Evolutionary conservation across 176 grass and related monocot species (phyloP).

Genomic region (Eleusine indica): DNA sequence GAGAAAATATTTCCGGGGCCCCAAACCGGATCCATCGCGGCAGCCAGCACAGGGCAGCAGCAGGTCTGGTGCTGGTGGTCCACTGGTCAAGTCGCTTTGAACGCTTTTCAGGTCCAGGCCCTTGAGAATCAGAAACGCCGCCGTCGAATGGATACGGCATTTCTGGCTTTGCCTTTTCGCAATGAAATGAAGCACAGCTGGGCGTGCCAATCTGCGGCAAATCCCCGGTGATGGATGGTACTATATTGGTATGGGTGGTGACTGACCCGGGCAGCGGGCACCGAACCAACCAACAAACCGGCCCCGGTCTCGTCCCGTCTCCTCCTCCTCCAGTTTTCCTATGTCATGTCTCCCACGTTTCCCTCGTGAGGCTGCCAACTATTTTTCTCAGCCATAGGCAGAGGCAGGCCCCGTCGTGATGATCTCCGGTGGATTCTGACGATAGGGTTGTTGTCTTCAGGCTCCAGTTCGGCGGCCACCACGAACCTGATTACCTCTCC

Average conservation of each 20-base stretch:
- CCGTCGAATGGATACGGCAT: not conserved
- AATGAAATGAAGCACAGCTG: no score
- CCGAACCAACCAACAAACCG: not conserved
- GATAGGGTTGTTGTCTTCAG: no score
- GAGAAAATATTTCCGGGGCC: not conserved
- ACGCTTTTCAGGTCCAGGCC: no score
- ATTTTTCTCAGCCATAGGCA: not conserved
- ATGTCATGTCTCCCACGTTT: slow-evolving; percentile 20
- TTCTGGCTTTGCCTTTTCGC: no score
- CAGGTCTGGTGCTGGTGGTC: not conserved
- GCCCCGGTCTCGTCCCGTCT: not conserved
- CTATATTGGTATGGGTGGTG: not conserved
- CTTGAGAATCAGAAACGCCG: not conserved
- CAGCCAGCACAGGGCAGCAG: not conserved
- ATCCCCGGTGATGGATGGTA: not conserved
- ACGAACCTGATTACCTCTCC: no score
- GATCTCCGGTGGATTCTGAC: no score
- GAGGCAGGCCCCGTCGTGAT: no score
- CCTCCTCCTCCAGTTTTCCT: not conserved
- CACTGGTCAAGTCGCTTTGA: not conserved
- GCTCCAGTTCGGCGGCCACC: no score
- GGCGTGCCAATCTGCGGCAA: no score
- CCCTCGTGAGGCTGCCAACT: slow-evolving; percentile 15
- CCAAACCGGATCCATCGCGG: not conserved
- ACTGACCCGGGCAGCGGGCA: not conserved